phyloP scores from a whole-genome alignment of 2,329 filamentous ascomycete genomes.

The Aspergillus arachidicola region DNA sequence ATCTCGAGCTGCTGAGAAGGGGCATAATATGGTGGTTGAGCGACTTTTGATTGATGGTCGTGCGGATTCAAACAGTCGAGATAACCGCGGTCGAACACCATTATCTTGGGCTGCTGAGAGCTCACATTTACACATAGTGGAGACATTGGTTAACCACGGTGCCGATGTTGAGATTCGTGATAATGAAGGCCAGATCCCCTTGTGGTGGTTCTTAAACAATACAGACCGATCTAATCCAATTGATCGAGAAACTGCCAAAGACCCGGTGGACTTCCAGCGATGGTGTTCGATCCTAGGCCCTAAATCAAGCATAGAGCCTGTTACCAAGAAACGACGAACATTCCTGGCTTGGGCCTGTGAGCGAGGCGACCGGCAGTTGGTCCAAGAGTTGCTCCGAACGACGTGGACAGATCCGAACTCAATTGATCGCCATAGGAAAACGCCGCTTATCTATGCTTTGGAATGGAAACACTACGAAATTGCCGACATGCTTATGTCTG shows the following conservation, averaged over 20 bases:
- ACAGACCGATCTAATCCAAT: background rate
- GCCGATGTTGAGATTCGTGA: conserved; percentile 18
- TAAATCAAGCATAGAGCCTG: conserved; percentile 11
- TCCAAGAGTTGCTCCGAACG: conserved; percentile 12
- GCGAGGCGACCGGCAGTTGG: conserved; percentile 12
- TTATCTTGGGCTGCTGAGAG: conserved; percentile 16
- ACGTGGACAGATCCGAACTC: conserved; percentile 20
- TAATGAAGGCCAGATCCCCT: conserved; percentile 16
- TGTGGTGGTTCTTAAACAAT: conserved; percentile 19
- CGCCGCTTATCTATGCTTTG: conserved; percentile 19
- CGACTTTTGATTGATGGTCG: too few species aligned
- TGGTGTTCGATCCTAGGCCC: conserved; percentile 13
- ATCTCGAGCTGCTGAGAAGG: conserved; percentile 12
- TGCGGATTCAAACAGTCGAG: background rate
- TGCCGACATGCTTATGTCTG: conserved; percentile 16
- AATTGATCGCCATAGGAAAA: conserved; percentile 19
- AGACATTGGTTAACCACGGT: conserved; percentile 4
- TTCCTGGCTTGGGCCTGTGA: conserved; percentile 22
- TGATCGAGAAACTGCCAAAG: background rate
- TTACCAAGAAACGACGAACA: conserved; percentile 19
- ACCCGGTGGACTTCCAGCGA: conserved; percentile 6
- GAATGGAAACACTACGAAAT: conserved; percentile 19
- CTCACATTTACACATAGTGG: conserved; percentile 11
- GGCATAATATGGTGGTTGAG: too few species aligned
- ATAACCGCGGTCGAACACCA: conserved; percentile 14